Evolutionary conservation across 495 filamentous ascomycete genomes (phyloP).

Genomic region (Penicillium goetzii): DNA sequence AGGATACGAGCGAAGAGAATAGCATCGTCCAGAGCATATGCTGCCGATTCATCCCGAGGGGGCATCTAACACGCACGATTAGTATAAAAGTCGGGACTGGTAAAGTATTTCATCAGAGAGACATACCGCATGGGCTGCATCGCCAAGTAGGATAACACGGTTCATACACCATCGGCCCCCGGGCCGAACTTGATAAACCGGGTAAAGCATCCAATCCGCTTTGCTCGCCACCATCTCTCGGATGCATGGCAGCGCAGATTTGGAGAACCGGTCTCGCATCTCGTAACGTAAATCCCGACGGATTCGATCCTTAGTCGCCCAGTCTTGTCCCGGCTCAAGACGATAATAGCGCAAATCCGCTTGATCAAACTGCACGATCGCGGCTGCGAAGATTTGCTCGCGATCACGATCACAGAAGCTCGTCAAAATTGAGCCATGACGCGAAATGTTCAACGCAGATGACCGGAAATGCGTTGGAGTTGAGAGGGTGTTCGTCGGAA

Average conservation of each 20-base stretch:
- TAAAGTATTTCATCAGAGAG: background rate
- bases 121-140: conserved; percentile 64
- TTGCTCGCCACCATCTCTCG: conserved; percentile 49
- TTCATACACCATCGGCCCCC: conserved; percentile 55
- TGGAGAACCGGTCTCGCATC: conserved; percentile 49
- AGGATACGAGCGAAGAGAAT: conserved; percentile 60
- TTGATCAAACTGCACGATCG: conserved; percentile 54
- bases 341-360: conserved; percentile 35
- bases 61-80: conserved; percentile 53
- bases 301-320: conserved; percentile 45
- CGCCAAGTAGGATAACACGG: conserved; percentile 56
- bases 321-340: conserved; percentile 52
- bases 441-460: conserved; percentile 55
- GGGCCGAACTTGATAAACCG: conserved; percentile 59
- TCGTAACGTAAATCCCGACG: conserved; percentile 47
- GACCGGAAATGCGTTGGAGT: conserved; percentile 48
- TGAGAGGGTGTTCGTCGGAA: conserved; percentile 35
- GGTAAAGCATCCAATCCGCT: conserved; percentile 61
- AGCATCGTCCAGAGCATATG: conserved; percentile 64
- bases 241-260: conserved; percentile 51
- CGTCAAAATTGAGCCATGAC: conserved; percentile 57
- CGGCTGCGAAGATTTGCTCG: conserved; percentile 57
- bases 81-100: background rate
- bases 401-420: conserved; percentile 52
- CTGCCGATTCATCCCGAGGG: conserved; percentile 63